A percentile compares a stretch with the other conserved stretches of the same genome.
phyloP scores from a whole-genome alignment of 306 rosid genomes.

The Quercus engelmannii region DNA sequence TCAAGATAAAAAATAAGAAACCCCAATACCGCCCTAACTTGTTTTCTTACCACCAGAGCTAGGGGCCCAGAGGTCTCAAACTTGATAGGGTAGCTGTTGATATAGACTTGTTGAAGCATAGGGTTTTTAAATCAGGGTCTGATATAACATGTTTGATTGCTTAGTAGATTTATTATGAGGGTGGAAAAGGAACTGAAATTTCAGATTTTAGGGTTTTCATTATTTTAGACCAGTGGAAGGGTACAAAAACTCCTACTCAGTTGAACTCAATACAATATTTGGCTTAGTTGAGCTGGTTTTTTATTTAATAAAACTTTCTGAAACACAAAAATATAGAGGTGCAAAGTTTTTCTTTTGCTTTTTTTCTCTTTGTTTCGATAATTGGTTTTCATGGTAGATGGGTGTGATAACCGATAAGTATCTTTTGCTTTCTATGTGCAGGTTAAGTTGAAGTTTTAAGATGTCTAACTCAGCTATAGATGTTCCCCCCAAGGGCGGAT shows the following conservation, averaged over 20 bases:
- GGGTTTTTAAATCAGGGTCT: background rate
- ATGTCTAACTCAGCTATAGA: conserved; percentile 57
- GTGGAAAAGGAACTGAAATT: no score
- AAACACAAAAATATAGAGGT: no score
- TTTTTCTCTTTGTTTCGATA: background rate
- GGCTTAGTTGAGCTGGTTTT: background rate
- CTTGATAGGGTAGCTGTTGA: background rate
- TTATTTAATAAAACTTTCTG: background rate
- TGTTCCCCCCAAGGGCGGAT: conserved; percentile 84
- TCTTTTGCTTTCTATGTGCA: conserved; percentile 4
- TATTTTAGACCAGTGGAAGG: background rate
- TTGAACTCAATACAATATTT: background rate
- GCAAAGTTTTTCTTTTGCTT: background rate
- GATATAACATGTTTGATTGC: background rate
- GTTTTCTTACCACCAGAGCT: no score
- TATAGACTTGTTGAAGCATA: background rate
- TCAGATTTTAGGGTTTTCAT: background rate
- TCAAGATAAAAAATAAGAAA: no score
- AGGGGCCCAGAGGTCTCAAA: background rate
- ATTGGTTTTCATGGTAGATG: background rate
- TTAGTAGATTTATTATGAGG: background rate
- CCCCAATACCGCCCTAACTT: no score
- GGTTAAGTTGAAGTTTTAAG: conserved; percentile 18
- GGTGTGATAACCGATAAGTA: background rate
- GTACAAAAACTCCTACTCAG: background rate